A percentile compares a stretch with the other conserved stretches of the same genome.
phyloP scores from a whole-genome alignment of 352 stramenopile species.

The Nothophytophthora sp. region DNA sequence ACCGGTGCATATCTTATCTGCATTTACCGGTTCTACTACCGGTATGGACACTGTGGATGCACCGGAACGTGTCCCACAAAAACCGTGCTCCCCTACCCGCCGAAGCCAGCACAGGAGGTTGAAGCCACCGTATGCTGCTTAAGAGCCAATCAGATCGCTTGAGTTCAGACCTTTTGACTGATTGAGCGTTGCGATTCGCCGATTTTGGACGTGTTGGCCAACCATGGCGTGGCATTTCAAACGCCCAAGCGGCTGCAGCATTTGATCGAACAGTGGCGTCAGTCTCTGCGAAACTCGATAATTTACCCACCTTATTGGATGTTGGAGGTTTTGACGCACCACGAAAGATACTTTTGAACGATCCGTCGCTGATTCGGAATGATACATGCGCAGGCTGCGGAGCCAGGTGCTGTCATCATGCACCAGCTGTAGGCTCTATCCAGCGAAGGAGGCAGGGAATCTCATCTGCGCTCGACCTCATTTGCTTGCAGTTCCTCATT shows the following conservation, averaged over 20 bases:
- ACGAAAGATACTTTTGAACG: conserved; percentile 15
- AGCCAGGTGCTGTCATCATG: neutral
- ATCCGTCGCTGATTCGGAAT: neutral
- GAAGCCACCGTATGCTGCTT: no score
- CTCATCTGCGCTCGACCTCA: conserved; percentile 3
- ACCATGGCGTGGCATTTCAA: no score
- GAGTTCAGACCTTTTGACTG: no score
- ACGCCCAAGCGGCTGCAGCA: neutral
- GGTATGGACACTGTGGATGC: no score
- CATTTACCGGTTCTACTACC: neutral
- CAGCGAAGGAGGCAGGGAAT: conserved; percentile 6
- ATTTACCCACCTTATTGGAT: no score
- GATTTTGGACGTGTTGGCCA: no score
- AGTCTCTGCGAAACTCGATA: neutral
- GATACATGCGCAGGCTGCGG: neutral
- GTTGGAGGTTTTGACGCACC: neutral
- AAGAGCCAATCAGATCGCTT: conserved; percentile 1
- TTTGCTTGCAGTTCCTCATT: conserved; percentile 24
- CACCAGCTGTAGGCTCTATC: neutral
- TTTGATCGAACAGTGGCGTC: no score
- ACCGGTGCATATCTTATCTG: no score
- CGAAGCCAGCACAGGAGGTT: no score
- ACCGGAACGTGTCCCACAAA: no score
- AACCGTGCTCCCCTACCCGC: no score
- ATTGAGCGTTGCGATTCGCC: no score